Base-by-base conservation (phyloP, 2,329 filamentous ascomycete genomes). In the Fusarium newnesense region DNA sequence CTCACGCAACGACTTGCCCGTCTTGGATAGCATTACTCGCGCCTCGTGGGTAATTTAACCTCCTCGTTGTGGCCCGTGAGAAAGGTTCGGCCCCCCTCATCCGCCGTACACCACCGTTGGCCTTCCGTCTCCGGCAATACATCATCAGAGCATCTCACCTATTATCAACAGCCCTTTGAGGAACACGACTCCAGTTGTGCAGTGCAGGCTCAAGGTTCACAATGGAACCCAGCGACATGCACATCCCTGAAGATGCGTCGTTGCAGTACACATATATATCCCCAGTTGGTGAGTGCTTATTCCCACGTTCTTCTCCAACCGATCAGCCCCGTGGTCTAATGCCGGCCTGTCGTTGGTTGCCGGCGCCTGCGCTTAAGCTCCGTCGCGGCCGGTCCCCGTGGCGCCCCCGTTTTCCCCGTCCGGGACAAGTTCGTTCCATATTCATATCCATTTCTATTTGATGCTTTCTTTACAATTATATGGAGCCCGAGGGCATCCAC, bases 241-340 rank as follows among this genome's bases (percentile, higher is more conserved):
- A 83, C 79, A 84, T 82, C 83, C 84, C 83, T 83, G 84, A 79
- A 80, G 83, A 84, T 81, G 82, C 81, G 75, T 81, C 83, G 70
- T 85, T 84, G 70, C 77, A 78, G 72, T 77, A 79, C 65, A 79
- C 82, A 71, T 87, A 85, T 81, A 84, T 89, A 75, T 84, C 82
- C 77, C 88, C 87, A 80, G 87, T 89, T 81, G 88, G 88, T 89
- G 81, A 86, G 87, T 83, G 76, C 67, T 75, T 76, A 76, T 75
- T 81, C 78, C 74, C 72, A 75, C 69, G 69, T 72, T 76, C 74
- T 76, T 70, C 68, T 75, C 75, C 73, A 76, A 75, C 86, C 85
- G 85, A 85, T 84, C 83, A 75, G 79, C 80, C 84, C 83, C 84
- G 87, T 87, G 84, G 84, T 76, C 70, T 79, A 79, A 83, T 80